Base-by-base conservation (phyloP, 768 basidiomycete species). In the Amanita phalloides region DNA sequence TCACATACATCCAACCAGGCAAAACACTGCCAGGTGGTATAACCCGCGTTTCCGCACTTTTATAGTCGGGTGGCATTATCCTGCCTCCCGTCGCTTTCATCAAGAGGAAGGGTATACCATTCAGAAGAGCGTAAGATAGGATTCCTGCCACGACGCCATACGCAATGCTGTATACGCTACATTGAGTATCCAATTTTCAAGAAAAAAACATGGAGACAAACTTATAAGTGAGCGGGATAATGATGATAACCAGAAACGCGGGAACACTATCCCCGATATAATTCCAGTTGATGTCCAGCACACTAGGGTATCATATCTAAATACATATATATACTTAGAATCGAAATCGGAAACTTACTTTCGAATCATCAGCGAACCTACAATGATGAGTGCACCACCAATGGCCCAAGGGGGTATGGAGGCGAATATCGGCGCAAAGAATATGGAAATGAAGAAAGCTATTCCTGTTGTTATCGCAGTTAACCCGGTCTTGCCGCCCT, bases 401-500 rank as follows among this genome's bases (percentile, higher is more conserved):
- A 90, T 93, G 3, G 90, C 89, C 87, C 88, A 92, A 0, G 82
- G 59, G 0, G 90, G 90, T 48, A 93, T 89, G 9, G 85, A 88
- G 8, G 88, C 87, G 57, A 93, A 90, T 58, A 93, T 83, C 5
- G 90, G 90, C 14, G 90, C 78, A 60, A 93, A 93, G 74, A 93
- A 93, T 50, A 93, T 72, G 2, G 79, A 86, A 43, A 93, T 66
- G 62, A 91, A 85, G 76, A 93, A 92, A 57, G 79, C 77, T 41
- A 89, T 60, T 6, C 85, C 84, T 3, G 78, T 81, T 11, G 75
- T 72, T 51, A 91, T 75, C 3, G 85, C 90, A 0, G 90, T 85
- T 47, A 93, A 66, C 25, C 90, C 90, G 0, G 90, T 93, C 71
- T 84, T 87, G 35, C 90, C 90, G 32, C 90, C 90, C 78, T 93